A percentile compares a stretch with the other conserved stretches of the same genome.
phyloP scores from a whole-genome alignment of 116 monocot genomes.

The Iris pallida region DNA sequence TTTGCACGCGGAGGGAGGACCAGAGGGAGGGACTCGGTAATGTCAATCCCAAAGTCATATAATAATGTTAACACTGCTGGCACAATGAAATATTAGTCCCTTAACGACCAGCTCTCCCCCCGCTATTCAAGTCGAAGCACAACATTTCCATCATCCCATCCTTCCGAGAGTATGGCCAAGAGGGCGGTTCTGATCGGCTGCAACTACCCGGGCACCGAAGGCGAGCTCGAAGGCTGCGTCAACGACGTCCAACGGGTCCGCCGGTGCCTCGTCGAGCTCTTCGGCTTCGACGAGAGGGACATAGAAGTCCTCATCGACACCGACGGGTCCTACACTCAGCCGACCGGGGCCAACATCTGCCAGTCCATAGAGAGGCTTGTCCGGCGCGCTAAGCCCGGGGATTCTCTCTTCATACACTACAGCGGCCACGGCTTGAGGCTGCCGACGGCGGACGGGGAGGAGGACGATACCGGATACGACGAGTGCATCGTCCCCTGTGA shows the following conservation, averaged over 20 bases:
- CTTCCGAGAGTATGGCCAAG: conserved; percentile 16
- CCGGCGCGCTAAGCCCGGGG: conserved; percentile 27
- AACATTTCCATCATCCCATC: neutral
- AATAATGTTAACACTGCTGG: too few relatives aligned
- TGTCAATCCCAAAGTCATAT: too few relatives aligned
- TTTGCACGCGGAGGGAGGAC: too few relatives aligned
- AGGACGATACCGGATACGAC: conserved; percentile 39
- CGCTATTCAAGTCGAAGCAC: neutral
- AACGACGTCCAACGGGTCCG: conserved; percentile 44
- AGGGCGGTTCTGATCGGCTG: conserved; percentile 40
- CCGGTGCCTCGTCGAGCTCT: conserved; percentile 34
- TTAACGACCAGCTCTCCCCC: too few relatives aligned
- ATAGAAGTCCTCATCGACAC: conserved; percentile 40
- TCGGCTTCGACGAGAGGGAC: conserved; percentile 30
- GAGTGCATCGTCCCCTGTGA: conserved; percentile 42
- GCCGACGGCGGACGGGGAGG: conserved; percentile 36
- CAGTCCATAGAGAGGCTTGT: conserved; percentile 20
- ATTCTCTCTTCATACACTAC: conserved; percentile 43
- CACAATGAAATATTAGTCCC: too few relatives aligned
- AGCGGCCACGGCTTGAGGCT: conserved; percentile 46
- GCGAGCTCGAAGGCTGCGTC: conserved; percentile 43
- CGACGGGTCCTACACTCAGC: conserved; percentile 22
- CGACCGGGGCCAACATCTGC: conserved; percentile 38
- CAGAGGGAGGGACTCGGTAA: too few relatives aligned
- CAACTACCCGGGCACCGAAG: conserved; percentile 47